Conservation (phyloP, 2,329 filamentous ascomycete genomes). For the Colletotrichum neosansevieriae region DNA sequence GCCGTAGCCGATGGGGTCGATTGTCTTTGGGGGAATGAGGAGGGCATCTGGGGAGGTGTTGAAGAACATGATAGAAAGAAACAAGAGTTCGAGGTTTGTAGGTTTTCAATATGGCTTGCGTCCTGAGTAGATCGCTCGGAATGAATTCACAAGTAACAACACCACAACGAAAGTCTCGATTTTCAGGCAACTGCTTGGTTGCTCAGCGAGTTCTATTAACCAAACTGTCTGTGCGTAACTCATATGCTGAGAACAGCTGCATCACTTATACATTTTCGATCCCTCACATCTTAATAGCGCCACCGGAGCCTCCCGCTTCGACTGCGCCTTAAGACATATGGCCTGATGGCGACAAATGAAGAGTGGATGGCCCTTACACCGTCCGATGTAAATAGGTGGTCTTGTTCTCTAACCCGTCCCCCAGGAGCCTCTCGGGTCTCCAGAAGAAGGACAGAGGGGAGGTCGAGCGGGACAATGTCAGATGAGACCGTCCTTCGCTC, state of each 20-base stretch:
- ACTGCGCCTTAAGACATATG: not conserved
- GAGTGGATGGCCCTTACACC: not conserved
- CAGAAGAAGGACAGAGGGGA: too few species aligned
- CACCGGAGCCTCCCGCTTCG: not conserved
- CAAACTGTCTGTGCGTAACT: not conserved
- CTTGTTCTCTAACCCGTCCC: too few species aligned
- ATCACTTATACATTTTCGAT: not conserved
- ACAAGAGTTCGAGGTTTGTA: not conserved
- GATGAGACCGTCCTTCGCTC: not conserved
- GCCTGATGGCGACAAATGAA: constrained; percentile 4
- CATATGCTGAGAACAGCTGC: not conserved
- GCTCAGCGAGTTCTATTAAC: not conserved
- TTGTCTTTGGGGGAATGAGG: constrained; percentile 44
- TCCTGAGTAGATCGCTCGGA: too few species aligned
- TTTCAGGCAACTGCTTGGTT: too few species aligned
- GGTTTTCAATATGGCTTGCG: too few species aligned
- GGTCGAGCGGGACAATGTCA: not conserved
- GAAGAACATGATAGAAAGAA: constrained; percentile 44
- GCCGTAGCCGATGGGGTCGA: constrained; percentile 34
- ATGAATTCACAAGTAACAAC: too few species aligned
- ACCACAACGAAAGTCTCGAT: too few species aligned
- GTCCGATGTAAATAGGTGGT: too few species aligned
- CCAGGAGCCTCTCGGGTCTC: too few species aligned
- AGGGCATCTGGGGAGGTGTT: constrained; percentile 44
- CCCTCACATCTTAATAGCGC: not conserved